Evolutionary conservation across 1,284 basidiomycete species (phyloP), one percentile per base, ranked within the genome.

Genomic region (Inonotus hispidus): DNA sequence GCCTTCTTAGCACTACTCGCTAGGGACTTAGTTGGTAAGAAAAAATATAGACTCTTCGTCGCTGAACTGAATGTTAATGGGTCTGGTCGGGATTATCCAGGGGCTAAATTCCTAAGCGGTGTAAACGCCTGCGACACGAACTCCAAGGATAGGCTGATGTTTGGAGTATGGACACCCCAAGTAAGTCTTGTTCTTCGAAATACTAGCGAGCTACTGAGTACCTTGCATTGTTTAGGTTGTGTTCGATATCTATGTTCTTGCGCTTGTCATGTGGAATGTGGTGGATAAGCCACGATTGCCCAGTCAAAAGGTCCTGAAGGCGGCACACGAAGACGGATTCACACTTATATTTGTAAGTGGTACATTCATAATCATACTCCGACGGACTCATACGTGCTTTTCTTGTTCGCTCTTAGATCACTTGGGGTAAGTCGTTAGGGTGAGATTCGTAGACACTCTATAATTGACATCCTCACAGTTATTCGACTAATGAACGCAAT

Each of bases 191-290:
- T 41, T 3, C 5, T 16, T 19, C 39, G 4, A 4, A 3, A 5
- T 41, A 3, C 4, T 19, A 5, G 3, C n/a, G 3, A 13, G 4
- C 13, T 14, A 19, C 39, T 41, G 4, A 41, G 4, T 41, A 13
- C n/a, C n/a, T 41, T 19, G n/a, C 14, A 32, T 32, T 32, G 4
- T 14, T 6, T 39, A 54, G 53, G 38, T 37, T 6, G 53, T 29
- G 13, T 54, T 54, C 27, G 53, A 54, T 16, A 32, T 54, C 19
- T 54, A 54, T 21, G 53, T 54, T 16, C 32, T 54, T 39, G 53
- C 25, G 13, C 32, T 54, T 32, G 13, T 54, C 6, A 29, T 29
- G 38, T 54, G 53, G 53, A 54, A 54, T 37, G 32, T 29, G 19
- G 16, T 54, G 53, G 53, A 54, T 16, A 27, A 29, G 53, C 53